A percentile compares a stretch with the other conserved stretches of the same genome.
Evolutionary conservation across 1,284 basidiomycete species (phyloP).

Genomic region (Moesziomyces aphidis): DNA sequence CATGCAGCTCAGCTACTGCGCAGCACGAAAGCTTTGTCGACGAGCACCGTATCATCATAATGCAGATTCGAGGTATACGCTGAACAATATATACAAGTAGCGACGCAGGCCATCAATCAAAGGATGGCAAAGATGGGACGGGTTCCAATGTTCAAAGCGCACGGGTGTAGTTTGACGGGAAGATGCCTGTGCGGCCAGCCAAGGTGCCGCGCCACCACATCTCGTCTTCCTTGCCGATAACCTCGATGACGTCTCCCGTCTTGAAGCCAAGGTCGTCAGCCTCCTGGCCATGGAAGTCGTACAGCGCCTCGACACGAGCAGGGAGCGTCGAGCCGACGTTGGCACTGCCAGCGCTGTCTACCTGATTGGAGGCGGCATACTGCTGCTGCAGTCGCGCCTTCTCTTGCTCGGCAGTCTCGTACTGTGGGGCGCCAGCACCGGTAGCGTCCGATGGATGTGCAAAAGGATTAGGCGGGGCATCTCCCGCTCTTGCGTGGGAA

Average conservation of each 20-base stretch:
- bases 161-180: slow-evolving; percentile 30
- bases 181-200: slow-evolving; percentile 33
- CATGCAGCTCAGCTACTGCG: background rate
- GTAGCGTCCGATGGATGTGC: slow-evolving; percentile 19
- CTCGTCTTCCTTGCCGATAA: slow-evolving; percentile 40
- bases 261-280: slow-evolving; percentile 33
- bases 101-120: background rate
- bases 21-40: no score
- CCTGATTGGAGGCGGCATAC: slow-evolving; percentile 7
- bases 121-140: background rate
- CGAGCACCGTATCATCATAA: background rate
- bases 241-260: slow-evolving; percentile 36
- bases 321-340: slow-evolving; percentile 8
- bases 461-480: slow-evolving; percentile 24
- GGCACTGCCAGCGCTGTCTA: background rate
- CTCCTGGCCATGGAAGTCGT: slow-evolving; percentile 38
- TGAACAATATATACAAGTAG: background rate
- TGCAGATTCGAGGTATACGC: background rate
- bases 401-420: slow-evolving; percentile 40
- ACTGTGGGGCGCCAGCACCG: slow-evolving; percentile 1
- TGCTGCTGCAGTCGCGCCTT: slow-evolving; percentile 42
- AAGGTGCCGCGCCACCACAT: slow-evolving; percentile 43
- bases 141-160: slow-evolving; percentile 11
- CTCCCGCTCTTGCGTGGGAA: background rate
- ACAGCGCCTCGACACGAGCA: slow-evolving; percentile 24